These are phyloP conservation scores for Rhizomucor pusillus DNA, from an alignment of 371 early-diverging fungal species.

Conservation along the genomic window DNA sequence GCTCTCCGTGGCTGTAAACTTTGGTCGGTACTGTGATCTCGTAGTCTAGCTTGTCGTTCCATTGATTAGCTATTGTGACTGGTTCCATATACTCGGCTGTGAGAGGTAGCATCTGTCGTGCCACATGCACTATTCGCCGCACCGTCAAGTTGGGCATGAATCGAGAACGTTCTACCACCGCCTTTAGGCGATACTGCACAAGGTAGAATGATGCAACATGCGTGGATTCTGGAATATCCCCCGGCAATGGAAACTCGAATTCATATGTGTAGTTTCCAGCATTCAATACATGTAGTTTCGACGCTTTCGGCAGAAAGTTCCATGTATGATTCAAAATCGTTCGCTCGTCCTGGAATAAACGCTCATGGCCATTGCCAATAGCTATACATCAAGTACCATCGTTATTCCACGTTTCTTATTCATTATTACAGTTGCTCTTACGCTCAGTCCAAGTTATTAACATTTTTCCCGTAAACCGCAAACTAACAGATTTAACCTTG, in stretches of 20 bases:
- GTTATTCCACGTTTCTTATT: not conserved
- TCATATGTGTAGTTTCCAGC: constrained; percentile 34
- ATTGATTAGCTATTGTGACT: constrained; percentile 29
- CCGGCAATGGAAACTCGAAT: constrained; percentile 40
- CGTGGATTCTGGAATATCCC: constrained; percentile 38
- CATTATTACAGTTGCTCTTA: constrained; percentile 7
- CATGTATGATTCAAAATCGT: constrained; percentile 30
- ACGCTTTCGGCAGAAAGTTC: constrained; percentile 28
- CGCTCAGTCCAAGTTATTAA: constrained; percentile 37
- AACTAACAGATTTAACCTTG: constrained; percentile 32
- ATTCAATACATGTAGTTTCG: constrained; percentile 19
- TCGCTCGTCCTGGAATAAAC: constrained; percentile 31
- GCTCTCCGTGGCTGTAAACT: constrained; percentile 33
- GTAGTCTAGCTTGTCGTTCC: constrained; percentile 42
- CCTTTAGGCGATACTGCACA: constrained; percentile 42
- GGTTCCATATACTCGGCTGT: constrained; percentile 34
- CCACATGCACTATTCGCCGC: constrained; percentile 18
- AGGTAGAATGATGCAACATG: constrained; percentile 30
- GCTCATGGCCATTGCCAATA: constrained; percentile 31
- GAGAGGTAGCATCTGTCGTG: constrained; percentile 25
- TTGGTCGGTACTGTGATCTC: constrained; percentile 41
- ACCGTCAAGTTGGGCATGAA: constrained; percentile 26
- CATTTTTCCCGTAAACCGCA: constrained; percentile 35
- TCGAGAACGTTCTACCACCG: constrained; percentile 30
- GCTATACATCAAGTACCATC: too few relatives aligned